Base-by-base conservation (phyloP, 2,329 filamentous ascomycete genomes). In the Cephalotrichum gorgonifer region DNA sequence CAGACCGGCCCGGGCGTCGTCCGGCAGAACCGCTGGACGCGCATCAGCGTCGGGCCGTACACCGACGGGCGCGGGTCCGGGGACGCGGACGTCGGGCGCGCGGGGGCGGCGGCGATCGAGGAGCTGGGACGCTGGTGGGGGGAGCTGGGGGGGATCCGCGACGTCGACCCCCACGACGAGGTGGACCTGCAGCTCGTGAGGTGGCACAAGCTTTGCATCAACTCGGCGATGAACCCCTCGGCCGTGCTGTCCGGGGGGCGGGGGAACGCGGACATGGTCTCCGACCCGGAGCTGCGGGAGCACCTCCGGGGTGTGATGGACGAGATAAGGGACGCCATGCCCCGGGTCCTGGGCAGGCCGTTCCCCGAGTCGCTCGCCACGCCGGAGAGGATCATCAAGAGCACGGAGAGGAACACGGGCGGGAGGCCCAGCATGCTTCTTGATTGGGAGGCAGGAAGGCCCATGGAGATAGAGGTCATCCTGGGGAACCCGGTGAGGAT, bases 191-290 rank as follows among this genome's bases (percentile, higher is more conserved):
- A 88, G 63, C 75, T 79, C 39, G 76, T 87, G 17, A 73, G 84
- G 23, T 88, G 84, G 84, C 83, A 87, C 63, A 88, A 88, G 63
- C 77, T 87, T 53, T 83, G 81, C 57, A 86, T 88, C 69, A 88
- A 88, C 62, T 81, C 83, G 0, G 78, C 81, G 47, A 85, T 87
- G 74, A 88, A 88, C 64, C 83, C 84, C 0, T 82, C 79, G 1
- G 79, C 83, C 2, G 82, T 87, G 7, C 71, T 88, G 0, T 78
- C 76, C 1, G 79, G 81, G 12, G 81, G 82, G 1, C 68, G 73
- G 2, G 75, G 78, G 48, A 87, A 87, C 58, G 74, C 79, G 43
- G 75, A 76, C 53, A 86, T 88, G 79, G 71, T 79, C 5, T 64
- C 66, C 12, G 83, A 87, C 55, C 62, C 75, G 0, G 82, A 86